Conservation (phyloP, 2,329 filamentous ascomycete species). For the Claviceps maximensis region DNA sequence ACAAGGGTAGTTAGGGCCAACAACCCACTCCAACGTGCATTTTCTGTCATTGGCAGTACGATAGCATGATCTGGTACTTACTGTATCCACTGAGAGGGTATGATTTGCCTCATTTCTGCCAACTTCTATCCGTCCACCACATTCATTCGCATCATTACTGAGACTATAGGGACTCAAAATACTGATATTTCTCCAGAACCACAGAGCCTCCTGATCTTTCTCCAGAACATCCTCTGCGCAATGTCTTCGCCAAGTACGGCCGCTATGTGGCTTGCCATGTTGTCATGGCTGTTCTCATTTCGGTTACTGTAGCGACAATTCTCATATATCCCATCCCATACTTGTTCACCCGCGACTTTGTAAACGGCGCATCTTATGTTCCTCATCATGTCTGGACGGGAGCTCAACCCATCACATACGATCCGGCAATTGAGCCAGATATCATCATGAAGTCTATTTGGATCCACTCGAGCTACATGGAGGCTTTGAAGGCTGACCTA, state of each 20-base stretch:
- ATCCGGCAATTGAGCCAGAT: slow-evolving; percentile 41
- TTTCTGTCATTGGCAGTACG: background rate
- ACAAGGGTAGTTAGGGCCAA: background rate
- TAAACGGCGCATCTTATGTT: slow-evolving; percentile 56
- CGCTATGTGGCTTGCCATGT: slow-evolving; percentile 60
- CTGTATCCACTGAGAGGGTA: slow-evolving; percentile 9
- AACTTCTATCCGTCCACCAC: background rate
- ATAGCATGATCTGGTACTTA: slow-evolving; percentile 6
- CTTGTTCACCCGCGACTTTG: slow-evolving; percentile 58
- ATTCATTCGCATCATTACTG: background rate
- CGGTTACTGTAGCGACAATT: slow-evolving; percentile 55
- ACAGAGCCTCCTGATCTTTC: slow-evolving; percentile 57
- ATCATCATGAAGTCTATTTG: slow-evolving; percentile 74
- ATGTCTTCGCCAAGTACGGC: slow-evolving; percentile 54
- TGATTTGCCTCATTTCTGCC: background rate
- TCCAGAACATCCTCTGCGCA: slow-evolving; percentile 51
- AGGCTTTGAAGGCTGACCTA: slow-evolving; percentile 53
- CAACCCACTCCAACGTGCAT: background rate
- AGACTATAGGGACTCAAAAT: background rate
- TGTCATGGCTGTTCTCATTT: slow-evolving; percentile 58
- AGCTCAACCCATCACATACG: slow-evolving; percentile 47
- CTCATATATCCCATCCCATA: slow-evolving; percentile 66
- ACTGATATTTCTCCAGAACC: slow-evolving; percentile 36
- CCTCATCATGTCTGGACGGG: slow-evolving; percentile 75
- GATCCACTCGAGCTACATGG: slow-evolving; percentile 72